Evolutionary conservation across 1,139 yeast species (phyloP).

Genomic region (Neolecta irregularis): DNA sequence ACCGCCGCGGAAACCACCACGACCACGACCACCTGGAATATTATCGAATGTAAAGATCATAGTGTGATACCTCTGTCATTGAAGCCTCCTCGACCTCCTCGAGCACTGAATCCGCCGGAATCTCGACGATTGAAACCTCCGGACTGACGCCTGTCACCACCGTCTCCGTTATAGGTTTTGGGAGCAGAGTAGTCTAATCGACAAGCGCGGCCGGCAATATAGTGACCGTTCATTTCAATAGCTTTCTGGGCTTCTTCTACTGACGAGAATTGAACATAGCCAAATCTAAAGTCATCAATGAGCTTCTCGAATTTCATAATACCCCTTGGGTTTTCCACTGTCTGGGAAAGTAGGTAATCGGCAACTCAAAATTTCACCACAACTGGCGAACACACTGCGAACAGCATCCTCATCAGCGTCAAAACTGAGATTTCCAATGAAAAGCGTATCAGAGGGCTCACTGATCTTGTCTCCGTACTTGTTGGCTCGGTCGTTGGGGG

Average conservation of each 20-base stretch:
- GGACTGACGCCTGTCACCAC: conserved; percentile 30
- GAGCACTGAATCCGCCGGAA: conserved; percentile 26
- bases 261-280: conserved; percentile 79
- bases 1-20: conserved; percentile 11
- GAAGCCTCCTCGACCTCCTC: conserved; percentile 31
- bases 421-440: conserved; percentile 91
- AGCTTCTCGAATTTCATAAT: background rate
- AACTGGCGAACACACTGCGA: conserved; percentile 53
- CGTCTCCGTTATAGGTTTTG: conserved; percentile 38
- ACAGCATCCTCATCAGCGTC: conserved; percentile 67
- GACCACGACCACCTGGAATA: too few relatives aligned
- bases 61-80: too few relatives aligned
- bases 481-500: conserved; percentile 58
- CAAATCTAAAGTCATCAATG: conserved; percentile 33
- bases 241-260: conserved; percentile 88
- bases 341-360: conserved; percentile 97
- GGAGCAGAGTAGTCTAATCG: conserved; percentile 93
- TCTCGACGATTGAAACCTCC: too few relatives aligned
- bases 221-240: conserved; percentile 71
- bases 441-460: conserved; percentile 85
- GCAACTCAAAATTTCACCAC: conserved; percentile 72
- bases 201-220: conserved; percentile 81
- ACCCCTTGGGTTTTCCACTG: conserved; percentile 94
- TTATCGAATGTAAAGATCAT: too few relatives aligned
- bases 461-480: conserved; percentile 82